Conservation (phyloP, 768 basidiomycete species). For the Amyloporia xantha region DNA sequence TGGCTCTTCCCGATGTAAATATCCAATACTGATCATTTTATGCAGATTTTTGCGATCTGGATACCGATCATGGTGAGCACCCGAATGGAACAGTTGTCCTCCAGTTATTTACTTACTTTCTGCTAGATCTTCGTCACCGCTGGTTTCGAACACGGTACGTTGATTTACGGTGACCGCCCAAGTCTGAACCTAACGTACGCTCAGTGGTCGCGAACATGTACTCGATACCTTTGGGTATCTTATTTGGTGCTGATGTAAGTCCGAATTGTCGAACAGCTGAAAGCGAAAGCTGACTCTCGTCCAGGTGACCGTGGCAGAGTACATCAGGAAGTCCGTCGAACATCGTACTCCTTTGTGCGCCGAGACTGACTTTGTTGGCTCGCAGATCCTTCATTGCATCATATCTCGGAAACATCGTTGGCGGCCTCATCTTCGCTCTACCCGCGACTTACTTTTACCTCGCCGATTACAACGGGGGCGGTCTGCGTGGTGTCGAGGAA, state of each 20-base stretch:
- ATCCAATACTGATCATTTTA: too few species aligned
- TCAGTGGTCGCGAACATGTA: slow-evolving; percentile 74
- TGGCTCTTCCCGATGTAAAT: too few species aligned
- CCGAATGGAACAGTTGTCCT: too few species aligned
- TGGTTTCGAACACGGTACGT: slow-evolving; percentile 61
- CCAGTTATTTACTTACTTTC: too few species aligned
- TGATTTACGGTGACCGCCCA: too few species aligned
- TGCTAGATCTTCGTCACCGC: slow-evolving; percentile 61
- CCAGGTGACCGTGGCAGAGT: slow-evolving; percentile 45
- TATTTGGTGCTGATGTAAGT: slow-evolving; percentile 61
- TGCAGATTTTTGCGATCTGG: slow-evolving; percentile 56
- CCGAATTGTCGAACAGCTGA: too few species aligned
- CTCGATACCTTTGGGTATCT: slow-evolving; percentile 61
- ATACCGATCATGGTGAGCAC: slow-evolving; percentile 68
- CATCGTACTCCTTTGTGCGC: not conserved
- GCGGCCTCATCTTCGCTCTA: slow-evolving; percentile 55
- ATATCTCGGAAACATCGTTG: slow-evolving; percentile 61
- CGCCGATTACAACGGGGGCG: slow-evolving; percentile 33
- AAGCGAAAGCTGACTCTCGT: too few species aligned
- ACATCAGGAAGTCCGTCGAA: slow-evolving; percentile 63
- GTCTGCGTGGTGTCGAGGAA: slow-evolving; percentile 16
- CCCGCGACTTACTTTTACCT: slow-evolving; percentile 64
- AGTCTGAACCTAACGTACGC: not conserved
- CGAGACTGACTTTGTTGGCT: not conserved
- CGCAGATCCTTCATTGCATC: slow-evolving; percentile 58